These are phyloP conservation scores for Hamamelis virginiana DNA, from an alignment of 164 flowering plant genomes.

Conservation along the genomic window DNA sequence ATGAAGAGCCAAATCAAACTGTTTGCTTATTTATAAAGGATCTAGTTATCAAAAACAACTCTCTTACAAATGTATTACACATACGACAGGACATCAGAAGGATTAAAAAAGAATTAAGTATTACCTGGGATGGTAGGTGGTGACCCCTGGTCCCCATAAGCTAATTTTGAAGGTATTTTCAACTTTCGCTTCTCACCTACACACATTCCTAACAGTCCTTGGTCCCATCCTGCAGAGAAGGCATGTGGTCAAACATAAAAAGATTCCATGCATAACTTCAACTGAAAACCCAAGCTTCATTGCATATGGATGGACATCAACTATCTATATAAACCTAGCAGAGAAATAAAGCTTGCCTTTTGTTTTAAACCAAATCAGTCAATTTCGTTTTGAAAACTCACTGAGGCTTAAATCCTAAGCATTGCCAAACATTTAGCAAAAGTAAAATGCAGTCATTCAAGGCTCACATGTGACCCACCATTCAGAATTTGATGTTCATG, in stretches of 20 bases:
- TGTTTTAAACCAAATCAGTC: too few relatives aligned
- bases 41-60: too few relatives aligned
- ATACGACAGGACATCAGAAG: neutral
- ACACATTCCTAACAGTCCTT: constrained; percentile 84
- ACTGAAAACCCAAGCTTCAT: neutral
- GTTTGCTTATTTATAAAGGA: too few relatives aligned
- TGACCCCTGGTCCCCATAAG: constrained; percentile 91
- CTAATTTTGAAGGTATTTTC: constrained; percentile 92
- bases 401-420: too few relatives aligned
- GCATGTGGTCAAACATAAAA: neutral
- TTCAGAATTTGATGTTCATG: too few relatives aligned
- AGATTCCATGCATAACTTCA: neutral
- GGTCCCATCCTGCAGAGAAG: constrained; percentile 91
- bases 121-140: constrained; percentile 98
- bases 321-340: too few relatives aligned
- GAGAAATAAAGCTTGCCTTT: too few relatives aligned
- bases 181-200: constrained; percentile 90
- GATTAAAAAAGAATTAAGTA: neutral
- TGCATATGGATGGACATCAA: too few relatives aligned
- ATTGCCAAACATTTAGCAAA: too few relatives aligned
- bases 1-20: neutral
- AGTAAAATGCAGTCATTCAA: too few relatives aligned
- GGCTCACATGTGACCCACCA: too few relatives aligned
- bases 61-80: neutral
- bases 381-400: too few relatives aligned